A percentile compares a stretch with the other conserved stretches of the same genome.
These are phyloP conservation scores for Ogataea saltuana DNA, from an alignment of 805 yeast species.

Conservation along the genomic window DNA sequence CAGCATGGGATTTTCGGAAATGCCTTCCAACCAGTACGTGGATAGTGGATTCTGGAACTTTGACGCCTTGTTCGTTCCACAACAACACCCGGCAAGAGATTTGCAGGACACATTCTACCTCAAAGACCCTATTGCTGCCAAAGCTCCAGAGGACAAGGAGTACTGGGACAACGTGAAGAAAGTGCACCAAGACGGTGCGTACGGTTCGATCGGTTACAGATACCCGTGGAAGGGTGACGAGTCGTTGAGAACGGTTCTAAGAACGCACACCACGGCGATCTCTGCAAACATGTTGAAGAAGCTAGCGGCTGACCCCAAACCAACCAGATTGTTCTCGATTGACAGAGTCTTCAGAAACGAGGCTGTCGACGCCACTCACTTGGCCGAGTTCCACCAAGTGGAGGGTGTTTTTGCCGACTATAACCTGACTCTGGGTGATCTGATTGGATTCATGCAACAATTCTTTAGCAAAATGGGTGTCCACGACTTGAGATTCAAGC, in stretches of 20 bases:
- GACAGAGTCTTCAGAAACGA: conserved; percentile 99
- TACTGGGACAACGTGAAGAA: conserved; percentile 77
- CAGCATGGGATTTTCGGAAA: conserved; percentile 96
- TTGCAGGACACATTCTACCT: conserved; percentile 97
- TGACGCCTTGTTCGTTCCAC: conserved; percentile 95
- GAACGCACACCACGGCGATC: conserved; percentile 97
- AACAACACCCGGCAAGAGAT: conserved; percentile 99
- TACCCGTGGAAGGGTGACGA: conserved; percentile 96
- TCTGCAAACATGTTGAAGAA: conserved; percentile 85
- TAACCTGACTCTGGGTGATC: conserved; percentile 89
- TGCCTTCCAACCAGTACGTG: conserved; percentile 98
- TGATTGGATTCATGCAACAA: conserved; percentile 97
- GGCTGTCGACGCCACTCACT: conserved; percentile 98
- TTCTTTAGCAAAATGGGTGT: conserved; percentile 98
- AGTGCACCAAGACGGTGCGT: conserved; percentile 88
- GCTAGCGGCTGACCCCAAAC: conserved; percentile 85
- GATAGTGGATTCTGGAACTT: conserved; percentile 99
- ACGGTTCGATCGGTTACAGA: conserved; percentile 96
- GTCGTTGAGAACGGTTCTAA: conserved; percentile 84
- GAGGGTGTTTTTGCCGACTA: conserved; percentile 99
- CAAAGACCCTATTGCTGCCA: conserved; percentile 86
- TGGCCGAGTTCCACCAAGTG: conserved; percentile 99
- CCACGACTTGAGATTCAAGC: conserved; percentile 90
- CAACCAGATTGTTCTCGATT: conserved; percentile 89
- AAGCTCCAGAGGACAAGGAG: conserved; percentile 75